phyloP scores from a whole-genome alignment of 176 grass and related monocot genomes.

The Poa annua region DNA sequence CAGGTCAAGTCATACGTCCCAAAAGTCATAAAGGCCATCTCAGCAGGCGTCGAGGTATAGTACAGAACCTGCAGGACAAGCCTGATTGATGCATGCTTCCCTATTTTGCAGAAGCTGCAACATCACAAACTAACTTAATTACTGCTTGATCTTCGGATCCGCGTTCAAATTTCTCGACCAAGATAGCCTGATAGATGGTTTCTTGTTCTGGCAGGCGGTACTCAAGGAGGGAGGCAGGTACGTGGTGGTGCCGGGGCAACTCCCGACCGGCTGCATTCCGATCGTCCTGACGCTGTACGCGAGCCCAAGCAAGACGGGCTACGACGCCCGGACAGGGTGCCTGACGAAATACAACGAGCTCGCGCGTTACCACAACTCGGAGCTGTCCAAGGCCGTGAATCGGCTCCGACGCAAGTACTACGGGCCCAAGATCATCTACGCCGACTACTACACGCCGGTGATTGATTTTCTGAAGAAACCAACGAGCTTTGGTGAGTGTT shows the following conservation, averaged over 20 bases:
- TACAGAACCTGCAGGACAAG: too few species aligned
- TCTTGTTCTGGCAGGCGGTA: conserved; percentile 22
- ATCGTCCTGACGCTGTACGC: conserved; percentile 32
- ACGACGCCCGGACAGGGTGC: conserved; percentile 48
- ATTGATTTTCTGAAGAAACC: neutral
- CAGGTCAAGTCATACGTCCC: conserved; percentile 1
- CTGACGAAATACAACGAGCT: conserved; percentile 49
- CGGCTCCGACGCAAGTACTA: conserved; percentile 14
- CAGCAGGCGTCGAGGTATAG: neutral
- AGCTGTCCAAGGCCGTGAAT: conserved; percentile 3
- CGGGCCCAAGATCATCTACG: conserved; percentile 38
- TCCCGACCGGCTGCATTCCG: conserved; percentile 47
- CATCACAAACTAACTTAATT: neutral
- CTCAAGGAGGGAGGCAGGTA: conserved; percentile 52
- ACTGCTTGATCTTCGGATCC: neutral
- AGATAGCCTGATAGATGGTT: too few species aligned
- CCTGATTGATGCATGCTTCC: too few species aligned
- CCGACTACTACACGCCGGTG: conserved; percentile 44
- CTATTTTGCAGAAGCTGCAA: too few species aligned
- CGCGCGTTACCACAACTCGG: conserved; percentile 46
- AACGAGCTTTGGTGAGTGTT: neutral
- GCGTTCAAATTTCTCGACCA: neutral
- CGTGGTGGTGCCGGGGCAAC: conserved; percentile 54
- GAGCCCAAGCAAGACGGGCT: conserved; percentile 20
- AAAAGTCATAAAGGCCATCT: neutral